phyloP scores from a whole-genome alignment of 257 asterid genomes.

The Coffea canephora region DNA sequence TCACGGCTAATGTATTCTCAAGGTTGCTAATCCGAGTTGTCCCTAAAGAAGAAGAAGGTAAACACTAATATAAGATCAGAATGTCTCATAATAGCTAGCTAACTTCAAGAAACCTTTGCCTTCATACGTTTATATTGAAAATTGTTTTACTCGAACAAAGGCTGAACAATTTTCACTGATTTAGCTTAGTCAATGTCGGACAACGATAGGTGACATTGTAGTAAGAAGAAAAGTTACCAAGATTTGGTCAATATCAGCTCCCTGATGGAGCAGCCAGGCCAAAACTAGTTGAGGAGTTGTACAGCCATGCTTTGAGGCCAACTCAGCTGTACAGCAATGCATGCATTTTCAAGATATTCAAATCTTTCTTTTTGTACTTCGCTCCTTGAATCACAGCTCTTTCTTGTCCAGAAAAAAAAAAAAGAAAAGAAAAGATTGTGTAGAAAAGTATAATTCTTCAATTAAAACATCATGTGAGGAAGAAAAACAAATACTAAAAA shows the following conservation, averaged over 20 bases:
- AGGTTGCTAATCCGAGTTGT: conserved; percentile 16
- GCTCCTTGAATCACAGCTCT: no score
- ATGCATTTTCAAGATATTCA: no score
- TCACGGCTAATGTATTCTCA: not conserved
- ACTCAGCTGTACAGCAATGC: conserved; percentile 15
- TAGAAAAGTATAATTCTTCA: no score
- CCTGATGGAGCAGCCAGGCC: conserved; percentile 55
- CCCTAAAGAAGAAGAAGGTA: not conserved
- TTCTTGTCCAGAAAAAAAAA: no score
- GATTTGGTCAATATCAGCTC: conserved; percentile 50
- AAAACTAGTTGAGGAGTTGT: conserved; percentile 55
- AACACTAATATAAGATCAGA: not conserved
- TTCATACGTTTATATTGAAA: not conserved
- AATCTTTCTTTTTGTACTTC: no score
- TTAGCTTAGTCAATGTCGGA: not conserved
- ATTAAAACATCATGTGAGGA: no score
- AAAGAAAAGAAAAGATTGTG: no score
- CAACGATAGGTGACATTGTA: not conserved
- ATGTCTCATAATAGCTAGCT: not conserved
- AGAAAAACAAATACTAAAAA: no score
- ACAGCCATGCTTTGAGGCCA: conserved; percentile 43
- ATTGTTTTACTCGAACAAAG: no score
- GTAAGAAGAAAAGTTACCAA: conserved; percentile 26
- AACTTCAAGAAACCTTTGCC: not conserved
- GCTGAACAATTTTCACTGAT: no score